Conservation (phyloP, 768 basidiomycete species). For the Lactarius pseudohatsudake region DNA sequence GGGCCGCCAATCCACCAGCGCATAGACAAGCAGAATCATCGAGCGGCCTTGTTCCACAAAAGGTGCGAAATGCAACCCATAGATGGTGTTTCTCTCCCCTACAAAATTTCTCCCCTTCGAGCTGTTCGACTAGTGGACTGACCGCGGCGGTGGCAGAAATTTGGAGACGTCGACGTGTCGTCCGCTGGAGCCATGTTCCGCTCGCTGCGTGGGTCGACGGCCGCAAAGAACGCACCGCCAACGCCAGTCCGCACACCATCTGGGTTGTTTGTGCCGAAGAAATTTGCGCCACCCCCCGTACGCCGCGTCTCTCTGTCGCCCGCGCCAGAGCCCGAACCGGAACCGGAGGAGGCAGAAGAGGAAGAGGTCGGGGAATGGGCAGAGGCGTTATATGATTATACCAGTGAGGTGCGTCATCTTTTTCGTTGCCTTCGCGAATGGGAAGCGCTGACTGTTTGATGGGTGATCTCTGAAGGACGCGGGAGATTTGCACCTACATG, state of each 20-base stretch:
- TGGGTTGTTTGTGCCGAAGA: conserved; percentile 36
- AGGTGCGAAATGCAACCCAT: conserved; percentile 10
- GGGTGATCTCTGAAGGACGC: conserved; percentile 50
- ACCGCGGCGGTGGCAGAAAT: conserved; percentile 42
- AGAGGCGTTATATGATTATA: conserved; percentile 74
- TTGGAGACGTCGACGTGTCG: conserved; percentile 59
- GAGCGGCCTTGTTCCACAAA: conserved; percentile 6
- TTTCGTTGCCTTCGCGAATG: not conserved
- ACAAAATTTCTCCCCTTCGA: no score
- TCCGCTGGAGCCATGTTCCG: conserved; percentile 48
- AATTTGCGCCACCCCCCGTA: conserved; percentile 56
- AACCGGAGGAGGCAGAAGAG: conserved; percentile 35
- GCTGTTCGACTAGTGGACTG: not conserved
- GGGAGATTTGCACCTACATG: conserved; percentile 61
- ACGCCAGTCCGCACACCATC: conserved; percentile 44
- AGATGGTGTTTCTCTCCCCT: not conserved
- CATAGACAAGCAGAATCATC: not conserved
- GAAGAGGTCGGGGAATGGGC: conserved; percentile 67
- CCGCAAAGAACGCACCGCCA: conserved; percentile 41
- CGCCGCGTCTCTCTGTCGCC: conserved; percentile 30
- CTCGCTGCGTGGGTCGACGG: conserved; percentile 46
- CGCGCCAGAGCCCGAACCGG: conserved; percentile 7
- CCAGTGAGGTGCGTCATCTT: conserved; percentile 49
- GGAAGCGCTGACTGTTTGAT: not conserved
- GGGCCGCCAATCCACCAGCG: not conserved